Evolutionary conservation across 352 stramenopile genomes (phyloP).

Genomic region (Salisapilia sapeloensis): DNA sequence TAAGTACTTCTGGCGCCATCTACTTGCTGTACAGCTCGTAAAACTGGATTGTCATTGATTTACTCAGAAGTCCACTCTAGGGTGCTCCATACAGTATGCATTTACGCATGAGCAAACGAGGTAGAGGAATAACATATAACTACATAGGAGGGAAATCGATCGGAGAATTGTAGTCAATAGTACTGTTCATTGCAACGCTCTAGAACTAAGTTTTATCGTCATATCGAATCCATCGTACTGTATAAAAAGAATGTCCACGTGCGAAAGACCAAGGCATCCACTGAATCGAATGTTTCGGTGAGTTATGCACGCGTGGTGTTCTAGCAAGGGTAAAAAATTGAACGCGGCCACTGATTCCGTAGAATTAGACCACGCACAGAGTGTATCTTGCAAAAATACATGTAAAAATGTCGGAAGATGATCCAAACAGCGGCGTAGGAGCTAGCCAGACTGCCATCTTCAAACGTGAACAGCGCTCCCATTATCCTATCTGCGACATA

Average conservation of each 20-base stretch:
- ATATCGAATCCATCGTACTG: constrained; percentile 24
- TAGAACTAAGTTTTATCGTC: constrained; percentile 57
- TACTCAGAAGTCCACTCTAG: too few species aligned
- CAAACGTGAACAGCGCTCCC: too few species aligned
- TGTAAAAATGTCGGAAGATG: constrained; percentile 17
- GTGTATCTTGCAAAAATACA: constrained; percentile 51
- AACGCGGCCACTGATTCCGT: constrained; percentile 33
- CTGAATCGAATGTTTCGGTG: constrained; percentile 37
- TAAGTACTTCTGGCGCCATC: too few species aligned
- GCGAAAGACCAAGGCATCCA: constrained; percentile 51
- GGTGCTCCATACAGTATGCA: too few species aligned
- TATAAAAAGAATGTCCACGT: constrained; percentile 1
- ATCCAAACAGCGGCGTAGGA: too few species aligned
- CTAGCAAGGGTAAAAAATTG: constrained; percentile 78
- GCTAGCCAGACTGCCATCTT: too few species aligned
- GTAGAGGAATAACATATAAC: too few species aligned
- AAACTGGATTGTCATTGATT: too few species aligned
- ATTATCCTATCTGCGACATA: constrained; percentile 45
- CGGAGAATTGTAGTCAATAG: constrained; percentile 84
- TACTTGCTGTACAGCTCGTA: too few species aligned
- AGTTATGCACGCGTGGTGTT: constrained; percentile 41
- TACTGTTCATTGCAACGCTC: constrained; percentile 49
- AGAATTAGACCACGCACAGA: constrained; percentile 62
- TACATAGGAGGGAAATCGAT: too few species aligned
- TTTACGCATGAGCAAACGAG: too few species aligned